Evolutionary conservation across 495 filamentous ascomycete species (phyloP), one percentile per base, ranked within the genome.

Genomic region (Penicillium maclennaniae): DNA sequence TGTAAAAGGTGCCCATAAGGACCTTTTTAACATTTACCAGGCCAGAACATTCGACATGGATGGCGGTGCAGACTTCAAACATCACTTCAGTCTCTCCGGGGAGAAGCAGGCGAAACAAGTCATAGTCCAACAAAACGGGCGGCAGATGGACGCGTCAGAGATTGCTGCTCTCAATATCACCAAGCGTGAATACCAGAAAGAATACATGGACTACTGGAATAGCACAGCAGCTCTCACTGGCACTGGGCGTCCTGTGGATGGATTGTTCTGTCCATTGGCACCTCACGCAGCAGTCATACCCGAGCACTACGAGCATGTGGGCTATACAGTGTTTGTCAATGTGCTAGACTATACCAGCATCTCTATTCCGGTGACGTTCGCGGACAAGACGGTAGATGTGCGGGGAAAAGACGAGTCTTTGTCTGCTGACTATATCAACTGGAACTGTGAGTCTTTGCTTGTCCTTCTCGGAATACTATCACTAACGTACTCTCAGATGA

Each of bases 141-240:
- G 58, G 3, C 60, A 73, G 12, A 60, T 73, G 42, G 74, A 57
- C 27, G 79, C 79, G 0, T 68, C 57, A 6, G 69, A 78, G 12
- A 77, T 87, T 42, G 72, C 81, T 9, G 74, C 63, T 19, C 54
- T 74, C 16, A 87, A 87, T 49, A 67, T 87, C 10, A 59, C 66
- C n/a, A 80, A 83, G 54, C 74, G 84, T 9, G 69, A 80, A 41
- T 77, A 78, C 47, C 80, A 83, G 63, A 85, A 84, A 58, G 72
- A 77, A 41, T 87, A 87, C 55, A 76, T 84, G 76, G 83, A 85
- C 28, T 87, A 86, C 66, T 88, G 85, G 85, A 83, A 86, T 56
- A 78, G 67, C 40, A 88, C 84, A 0, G 68, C 65, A 1, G 56
- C 71, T 19, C 31, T 70, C 15, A 86, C 81, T 1, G 72, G 74